Evolutionary conservation across 2,329 filamentous ascomycete species (phyloP).

Genomic region (Phyllosticta ampelicida): DNA sequence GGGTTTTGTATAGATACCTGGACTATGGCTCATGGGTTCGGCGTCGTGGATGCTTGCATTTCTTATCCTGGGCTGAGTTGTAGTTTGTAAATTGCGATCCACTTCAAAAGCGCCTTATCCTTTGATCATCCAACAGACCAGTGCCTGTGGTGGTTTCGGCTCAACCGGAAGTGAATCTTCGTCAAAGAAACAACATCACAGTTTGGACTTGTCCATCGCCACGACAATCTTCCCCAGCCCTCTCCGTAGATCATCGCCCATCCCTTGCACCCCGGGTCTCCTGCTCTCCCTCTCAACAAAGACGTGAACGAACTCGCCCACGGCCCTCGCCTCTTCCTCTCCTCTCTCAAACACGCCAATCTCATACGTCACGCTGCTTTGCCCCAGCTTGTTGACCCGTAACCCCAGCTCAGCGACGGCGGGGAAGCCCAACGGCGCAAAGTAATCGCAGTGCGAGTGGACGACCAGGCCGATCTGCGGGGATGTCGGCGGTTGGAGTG

Average conservation of each 20-base stretch:
- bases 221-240: conserved; percentile 24
- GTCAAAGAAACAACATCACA: conserved; percentile 13
- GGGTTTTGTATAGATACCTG: not conserved
- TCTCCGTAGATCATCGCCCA: conserved; percentile 46
- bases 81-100: not conserved
- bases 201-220: conserved; percentile 14
- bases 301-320: conserved; percentile 79
- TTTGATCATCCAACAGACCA: no score
- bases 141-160: no score
- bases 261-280: conserved; percentile 54
- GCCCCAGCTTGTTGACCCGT: conserved; percentile 72
- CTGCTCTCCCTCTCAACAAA: conserved; percentile 69
- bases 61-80: not conserved
- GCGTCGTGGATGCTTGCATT: not conserved
- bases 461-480: conserved; percentile 73
- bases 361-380: conserved; percentile 82
- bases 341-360: conserved; percentile 74
- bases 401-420: conserved; percentile 71
- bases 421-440: conserved; percentile 71
- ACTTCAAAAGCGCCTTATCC: not conserved
- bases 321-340: conserved; percentile 63
- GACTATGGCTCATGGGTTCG: not conserved
- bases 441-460: conserved; percentile 76
- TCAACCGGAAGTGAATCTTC: no score
- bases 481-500: conserved; percentile 58